These are phyloP conservation scores for Astrothelium macrocarpum DNA, from an alignment of 495 filamentous ascomycete genomes.

Conservation along the genomic window DNA sequence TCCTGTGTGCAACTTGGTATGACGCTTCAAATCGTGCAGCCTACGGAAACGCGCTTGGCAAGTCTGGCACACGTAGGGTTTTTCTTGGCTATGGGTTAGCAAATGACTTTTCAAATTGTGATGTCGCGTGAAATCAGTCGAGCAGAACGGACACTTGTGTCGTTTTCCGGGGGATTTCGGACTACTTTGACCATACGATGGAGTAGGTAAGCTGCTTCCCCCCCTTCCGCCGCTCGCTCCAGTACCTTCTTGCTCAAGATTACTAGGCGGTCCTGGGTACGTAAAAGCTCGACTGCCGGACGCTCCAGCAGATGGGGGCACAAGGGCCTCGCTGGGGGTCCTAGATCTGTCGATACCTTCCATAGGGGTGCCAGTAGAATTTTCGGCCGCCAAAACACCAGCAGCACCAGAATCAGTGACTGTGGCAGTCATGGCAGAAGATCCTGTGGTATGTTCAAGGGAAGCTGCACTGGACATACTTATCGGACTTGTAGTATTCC, in stretches of 20 bases:
- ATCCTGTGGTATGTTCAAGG: slow-evolving; percentile 23
- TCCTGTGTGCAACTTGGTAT: slow-evolving; percentile 92
- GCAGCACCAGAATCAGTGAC: slow-evolving; percentile 28
- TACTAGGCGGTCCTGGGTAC: slow-evolving; percentile 30
- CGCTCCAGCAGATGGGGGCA: slow-evolving; percentile 20
- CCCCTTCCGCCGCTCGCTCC: slow-evolving; percentile 42
- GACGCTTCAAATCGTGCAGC: slow-evolving; percentile 90
- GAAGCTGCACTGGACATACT: slow-evolving; percentile 37
- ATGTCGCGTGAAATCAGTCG: slow-evolving; percentile 92
- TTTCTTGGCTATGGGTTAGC: slow-evolving; percentile 96
- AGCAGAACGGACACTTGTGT: slow-evolving; percentile 92
- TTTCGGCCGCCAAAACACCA: slow-evolving; percentile 20
- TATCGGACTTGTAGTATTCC: slow-evolving; percentile 34
- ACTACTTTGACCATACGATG: slow-evolving; percentile 51
- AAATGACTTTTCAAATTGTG: slow-evolving; percentile 99
- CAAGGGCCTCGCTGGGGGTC: slow-evolving; percentile 13
- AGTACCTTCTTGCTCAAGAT: slow-evolving; percentile 16
- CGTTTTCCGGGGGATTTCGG: slow-evolving; percentile 67
- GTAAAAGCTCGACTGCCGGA: slow-evolving; percentile 31
- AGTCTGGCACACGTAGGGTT: slow-evolving; percentile 83
- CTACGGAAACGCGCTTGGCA: slow-evolving; percentile 86
- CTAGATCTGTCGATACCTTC: slow-evolving; percentile 18
- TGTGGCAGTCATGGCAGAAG: slow-evolving; percentile 39
- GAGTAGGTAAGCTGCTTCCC: slow-evolving; percentile 67
- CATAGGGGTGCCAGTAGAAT: slow-evolving; percentile 20